Evolutionary conservation across 192 early-diverging fungal species (phyloP), one percentile per base, ranked within the genome.

Genomic region (Podila minutissima): DNA sequence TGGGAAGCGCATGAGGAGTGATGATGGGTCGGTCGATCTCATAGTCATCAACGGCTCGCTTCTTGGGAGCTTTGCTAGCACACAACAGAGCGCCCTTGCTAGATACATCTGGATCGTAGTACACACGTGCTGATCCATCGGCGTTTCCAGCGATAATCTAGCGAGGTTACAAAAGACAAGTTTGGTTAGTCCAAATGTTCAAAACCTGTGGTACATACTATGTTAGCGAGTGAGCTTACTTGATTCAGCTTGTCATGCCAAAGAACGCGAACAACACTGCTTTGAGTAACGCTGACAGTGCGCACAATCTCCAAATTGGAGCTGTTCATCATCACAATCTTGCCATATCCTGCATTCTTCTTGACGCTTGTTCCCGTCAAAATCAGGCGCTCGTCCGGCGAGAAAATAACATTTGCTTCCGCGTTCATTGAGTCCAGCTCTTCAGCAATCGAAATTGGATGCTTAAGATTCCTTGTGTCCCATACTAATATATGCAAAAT

Each of bases 221-320:
- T 32, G 59, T 31, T 13, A 24, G 29, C n/a, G 15, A 35, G 20
- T 64, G 37, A 41, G 17, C 58, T 31, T 79, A 81, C 83, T 66
- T 90, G 97, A 82, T 99, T 96, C 76, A 97, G 83, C 41, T 83
- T 89, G 12, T 91, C 86, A 74, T 97, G 94, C 97, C 97, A 99
- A n/a, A 91, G 71, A 28, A 95, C 88, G 22, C 86, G 75, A 19
- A 97, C 87, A 0, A 95, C 93, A 66, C 87, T 91, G 22, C 90
- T 86, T 67, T 88, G 75, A 2, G 85, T 82, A 13, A 90, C 76
- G 66, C 83, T 90, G 64, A 84, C 89, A 32, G 84, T 87, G 17
- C 84, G 66, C 15, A 87, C 85, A 48, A 83, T 66, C 33, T 90
- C 86, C 22, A 95, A 66, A 32, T 86, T 89, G 13, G 91, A 73